phyloP scores from a whole-genome alignment of 768 basidiomycete genomes.

The Botryobasidium botryosum region DNA sequence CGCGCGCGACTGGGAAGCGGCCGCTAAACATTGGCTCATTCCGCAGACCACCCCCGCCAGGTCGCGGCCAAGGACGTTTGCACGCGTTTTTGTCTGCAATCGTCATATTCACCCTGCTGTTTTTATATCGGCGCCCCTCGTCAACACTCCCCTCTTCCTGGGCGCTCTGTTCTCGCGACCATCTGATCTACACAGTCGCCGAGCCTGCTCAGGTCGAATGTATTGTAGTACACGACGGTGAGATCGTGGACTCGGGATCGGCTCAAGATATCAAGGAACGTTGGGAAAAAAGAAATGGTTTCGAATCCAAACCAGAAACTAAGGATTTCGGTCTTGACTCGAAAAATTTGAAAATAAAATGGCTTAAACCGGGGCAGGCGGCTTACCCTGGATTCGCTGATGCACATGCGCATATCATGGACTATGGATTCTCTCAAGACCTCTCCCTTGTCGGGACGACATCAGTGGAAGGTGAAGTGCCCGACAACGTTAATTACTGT shows the following conservation, averaged over 20 bases:
- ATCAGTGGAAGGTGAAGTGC: slow-evolving; percentile 38
- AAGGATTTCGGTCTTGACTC: slow-evolving; percentile 13
- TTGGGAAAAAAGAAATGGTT: slow-evolving; percentile 16
- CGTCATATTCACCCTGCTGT: background rate
- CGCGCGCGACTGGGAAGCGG: no score
- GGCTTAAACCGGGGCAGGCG: slow-evolving; percentile 33
- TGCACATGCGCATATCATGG: slow-evolving; percentile 23
- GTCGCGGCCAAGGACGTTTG: background rate
- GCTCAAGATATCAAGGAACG: slow-evolving; percentile 30
- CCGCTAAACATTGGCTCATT: no score
- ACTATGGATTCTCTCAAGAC: slow-evolving; percentile 54
- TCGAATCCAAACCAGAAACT: slow-evolving; percentile 9
- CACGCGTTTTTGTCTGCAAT: background rate
- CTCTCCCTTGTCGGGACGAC: slow-evolving; percentile 41
- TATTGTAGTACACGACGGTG: slow-evolving; percentile 33
- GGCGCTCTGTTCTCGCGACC: background rate
- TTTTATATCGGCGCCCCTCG: background rate
- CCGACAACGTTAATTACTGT: background rate
- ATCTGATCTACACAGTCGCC: slow-evolving; percentile 55
- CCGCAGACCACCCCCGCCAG: no score
- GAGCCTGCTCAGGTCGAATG: slow-evolving; percentile 36
- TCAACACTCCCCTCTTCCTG: background rate
- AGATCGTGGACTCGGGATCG: slow-evolving; percentile 33
- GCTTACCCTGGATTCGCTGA: slow-evolving; percentile 63
- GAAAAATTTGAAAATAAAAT: slow-evolving; percentile 27